phyloP scores from a whole-genome alignment of 2,329 filamentous ascomycete genomes.

The Rugonectria rugulosa region DNA sequence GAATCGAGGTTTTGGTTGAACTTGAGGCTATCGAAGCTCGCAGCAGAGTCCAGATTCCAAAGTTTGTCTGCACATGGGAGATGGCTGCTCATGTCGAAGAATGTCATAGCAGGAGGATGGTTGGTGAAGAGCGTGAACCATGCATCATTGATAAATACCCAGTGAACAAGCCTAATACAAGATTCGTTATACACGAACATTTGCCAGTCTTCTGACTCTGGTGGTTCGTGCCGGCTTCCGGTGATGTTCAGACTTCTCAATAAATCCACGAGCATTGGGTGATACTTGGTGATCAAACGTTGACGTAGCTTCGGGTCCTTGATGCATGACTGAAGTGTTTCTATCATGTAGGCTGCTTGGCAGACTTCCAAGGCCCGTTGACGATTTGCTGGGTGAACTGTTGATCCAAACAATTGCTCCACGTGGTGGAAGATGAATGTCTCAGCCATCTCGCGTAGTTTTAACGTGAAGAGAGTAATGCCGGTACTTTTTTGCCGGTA shows the following conservation, averaged over 20 bases:
- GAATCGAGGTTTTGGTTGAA: rapidly evolving
- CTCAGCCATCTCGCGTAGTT: conserved; percentile 15
- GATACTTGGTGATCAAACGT: conserved; percentile 7
- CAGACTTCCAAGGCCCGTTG: background rate
- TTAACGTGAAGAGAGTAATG: background rate
- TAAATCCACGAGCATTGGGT: conserved; percentile 11
- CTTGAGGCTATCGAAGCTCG: background rate
- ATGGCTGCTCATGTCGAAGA: conserved; percentile 25
- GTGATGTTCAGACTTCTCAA: conserved; percentile 14
- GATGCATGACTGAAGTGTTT: conserved; percentile 5
- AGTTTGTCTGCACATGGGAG: conserved; percentile 20
- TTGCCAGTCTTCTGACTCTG: background rate
- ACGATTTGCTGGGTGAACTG: background rate
- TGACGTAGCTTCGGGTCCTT: conserved; percentile 17
- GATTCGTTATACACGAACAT: conserved; percentile 22
- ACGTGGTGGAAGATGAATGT: conserved; percentile 25
- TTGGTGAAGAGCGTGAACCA: conserved; percentile 22
- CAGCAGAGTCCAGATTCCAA: conserved; percentile 20
- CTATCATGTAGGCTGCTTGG: conserved; percentile 23
- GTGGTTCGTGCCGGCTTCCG: background rate
- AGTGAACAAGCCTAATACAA: conserved; percentile 24
- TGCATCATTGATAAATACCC: conserved; percentile 23
- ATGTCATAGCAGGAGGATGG: conserved; percentile 14
- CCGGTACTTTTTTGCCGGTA: background rate
- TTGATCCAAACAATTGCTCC: background rate